Evolutionary conservation across 2,329 filamentous ascomycete species (phyloP).

Genomic region (Pestalotiopsis sp.): DNA sequence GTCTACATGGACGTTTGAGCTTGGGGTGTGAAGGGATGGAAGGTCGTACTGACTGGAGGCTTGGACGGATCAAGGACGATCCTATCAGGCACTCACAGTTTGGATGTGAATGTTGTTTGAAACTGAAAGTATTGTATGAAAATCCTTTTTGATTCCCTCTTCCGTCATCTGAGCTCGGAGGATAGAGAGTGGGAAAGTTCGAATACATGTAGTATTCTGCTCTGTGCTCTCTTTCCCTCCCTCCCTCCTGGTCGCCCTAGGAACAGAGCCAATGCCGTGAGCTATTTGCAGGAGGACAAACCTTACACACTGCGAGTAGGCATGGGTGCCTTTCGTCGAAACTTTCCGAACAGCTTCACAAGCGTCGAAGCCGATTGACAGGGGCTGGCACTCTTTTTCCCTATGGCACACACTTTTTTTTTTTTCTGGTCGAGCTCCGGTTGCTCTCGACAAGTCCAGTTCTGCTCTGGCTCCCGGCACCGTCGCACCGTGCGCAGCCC

Average conservation of each 20-base stretch:
- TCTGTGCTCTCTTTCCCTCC: too few species aligned
- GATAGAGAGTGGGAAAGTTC: neutral
- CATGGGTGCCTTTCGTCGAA: neutral
- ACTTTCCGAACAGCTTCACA: slow-evolving; percentile 2
- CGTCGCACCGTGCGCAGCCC: neutral
- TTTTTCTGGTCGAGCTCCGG: neutral
- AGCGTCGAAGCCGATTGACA: slow-evolving; percentile 1
- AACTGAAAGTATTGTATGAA: neutral
- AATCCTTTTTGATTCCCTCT: neutral
- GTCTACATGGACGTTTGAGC: neutral
- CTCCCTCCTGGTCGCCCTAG: neutral
- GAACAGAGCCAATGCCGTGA: neutral
- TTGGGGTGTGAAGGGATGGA: neutral
- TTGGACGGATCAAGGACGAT: neutral
- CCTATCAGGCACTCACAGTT: neutral
- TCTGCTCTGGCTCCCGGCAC: neutral
- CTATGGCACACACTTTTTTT: neutral
- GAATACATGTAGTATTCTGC: neutral
- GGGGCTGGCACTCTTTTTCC: neutral
- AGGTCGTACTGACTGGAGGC: neutral
- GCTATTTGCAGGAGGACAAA: neutral
- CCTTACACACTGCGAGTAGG: neutral
- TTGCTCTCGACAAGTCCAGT: neutral
- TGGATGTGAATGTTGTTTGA: neutral
- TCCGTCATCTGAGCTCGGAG: neutral